Evolutionary conservation across 208 protist species (phyloP), one percentile per base, ranked within the genome.

Genomic region (Acanthamoeba castellanii): DNA sequence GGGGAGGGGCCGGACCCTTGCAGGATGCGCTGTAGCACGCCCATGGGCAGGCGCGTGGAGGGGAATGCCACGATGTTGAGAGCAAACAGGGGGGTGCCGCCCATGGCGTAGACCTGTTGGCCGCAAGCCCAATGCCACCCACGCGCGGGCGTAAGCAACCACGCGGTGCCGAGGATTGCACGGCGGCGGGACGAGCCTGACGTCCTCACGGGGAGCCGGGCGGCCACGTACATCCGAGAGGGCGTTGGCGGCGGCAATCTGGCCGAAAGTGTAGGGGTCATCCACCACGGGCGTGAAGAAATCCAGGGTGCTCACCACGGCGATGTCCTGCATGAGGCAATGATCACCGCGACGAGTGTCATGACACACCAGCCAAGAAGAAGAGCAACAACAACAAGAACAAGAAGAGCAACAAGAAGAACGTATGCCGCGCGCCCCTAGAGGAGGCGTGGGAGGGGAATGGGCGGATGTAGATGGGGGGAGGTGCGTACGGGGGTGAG

Each of bases 11-110:
- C 42, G 20, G 4, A 55, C 76, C 74, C 95, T 42, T 78, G 57
- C 37, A 55, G 70, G 22, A 95, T 74, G 9, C 52, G 76, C 18
- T 93, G 84, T 11, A 95, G 82, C 5, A 55, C 57, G 84, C n/a
- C 25, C 42, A 95, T 78, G 34, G 94, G 94, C 32, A 95, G 66
- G 34, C 92, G 64, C 6, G 9, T 57, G 25, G 72, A 81, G 16
- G 96, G 96, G 57, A 95, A 97, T 0, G 18, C 95, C 22, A 97
- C 96, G 92, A 97, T 96, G 47, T 81, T 93, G 7, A 97, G 47
- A 34, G 96, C 96, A 74, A 70, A 70, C 45, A 64, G 61, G 18
- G 94, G 93, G n/a, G 66, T 72, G 11, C 66, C 94, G 34, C 94
- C 94, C 94, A 95, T 95, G 6, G 94, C 94, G 27, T 93, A 95